Base-by-base conservation (phyloP, 306 rosid genomes). In the Astragalus membranaceus region DNA sequence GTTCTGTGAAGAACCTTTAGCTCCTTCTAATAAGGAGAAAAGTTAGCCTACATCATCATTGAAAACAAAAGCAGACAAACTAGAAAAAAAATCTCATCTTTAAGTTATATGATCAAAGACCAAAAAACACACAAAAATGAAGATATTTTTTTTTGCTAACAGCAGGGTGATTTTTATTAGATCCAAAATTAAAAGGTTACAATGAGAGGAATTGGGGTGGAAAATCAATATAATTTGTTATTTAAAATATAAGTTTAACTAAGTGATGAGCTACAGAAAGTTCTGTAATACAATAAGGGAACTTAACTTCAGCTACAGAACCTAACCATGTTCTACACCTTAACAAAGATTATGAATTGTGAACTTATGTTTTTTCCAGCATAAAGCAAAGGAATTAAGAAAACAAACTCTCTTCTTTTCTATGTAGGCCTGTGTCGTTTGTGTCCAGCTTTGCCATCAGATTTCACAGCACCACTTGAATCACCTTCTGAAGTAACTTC, bases 401-500 rank as follows among this genome's bases (percentile, higher is more conserved):
- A 35, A 43, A 52, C 66, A 14, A 47, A 41, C 17, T 55, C 69
- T 51, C 67, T 70, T 20, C 3, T 26, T 63, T 13, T 48, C 85
- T 84, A 94, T 13, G 72, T 67, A 35, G 90, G 92, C 80, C 99
- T 83, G 77, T 75, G 81, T 65, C 99, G 59, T 79, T 95, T 95
- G 49, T 78, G 89, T 41, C 88, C 86, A 12, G 87, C 88, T 83
- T 87, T 91, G 15, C 84, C 99, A 61, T 90, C 96, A 30, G 97
- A 87, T 67, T 82, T 93, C 70, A 88, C 81, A 77, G 82, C 96
- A 48, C 91, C 99, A 71, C 89, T 84, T 7, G 99, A 95, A 75
- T 95, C 99, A 5, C 96, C 99, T 69, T 95, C 99, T 2, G 97
- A 91, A 73, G 95, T 88, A 80, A 80, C 84, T 1, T 95, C 99